A percentile compares a stretch with the other conserved stretches of the same genome.
phyloP scores from a whole-genome alignment of 352 stramenopile species.

The Phytophthora nicotianae region DNA sequence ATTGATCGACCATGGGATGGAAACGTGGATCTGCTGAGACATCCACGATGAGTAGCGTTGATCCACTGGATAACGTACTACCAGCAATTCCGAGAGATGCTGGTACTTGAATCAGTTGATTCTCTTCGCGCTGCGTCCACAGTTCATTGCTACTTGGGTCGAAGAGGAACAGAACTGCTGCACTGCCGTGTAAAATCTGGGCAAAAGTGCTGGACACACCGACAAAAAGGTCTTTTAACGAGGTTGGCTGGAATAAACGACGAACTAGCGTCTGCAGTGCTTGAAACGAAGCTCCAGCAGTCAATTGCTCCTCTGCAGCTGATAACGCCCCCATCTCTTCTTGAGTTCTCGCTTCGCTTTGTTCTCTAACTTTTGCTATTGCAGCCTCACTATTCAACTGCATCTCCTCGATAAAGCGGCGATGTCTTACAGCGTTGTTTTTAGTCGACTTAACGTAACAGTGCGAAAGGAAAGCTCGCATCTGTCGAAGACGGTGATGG shows the following conservation, averaged over 20 bases:
- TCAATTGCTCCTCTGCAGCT: slow-evolving; percentile 32
- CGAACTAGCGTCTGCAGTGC: slow-evolving; percentile 57
- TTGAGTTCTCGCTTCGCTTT: slow-evolving; percentile 14
- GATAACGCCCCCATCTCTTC: slow-evolving; percentile 23
- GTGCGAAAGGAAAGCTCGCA: slow-evolving; percentile 44
- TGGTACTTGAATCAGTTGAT: slow-evolving; percentile 52
- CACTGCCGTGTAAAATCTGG: slow-evolving; percentile 46
- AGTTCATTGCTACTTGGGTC: slow-evolving; percentile 68
- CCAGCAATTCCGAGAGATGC: slow-evolving; percentile 65
- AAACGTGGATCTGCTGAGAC: slow-evolving; percentile 52
- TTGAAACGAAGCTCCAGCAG: slow-evolving; percentile 29
- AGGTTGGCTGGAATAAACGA: slow-evolving; percentile 38
- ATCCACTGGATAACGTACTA: slow-evolving; percentile 42
- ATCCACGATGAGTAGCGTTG: slow-evolving; percentile 47
- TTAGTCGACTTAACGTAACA: slow-evolving; percentile 27
- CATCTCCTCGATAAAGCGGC: slow-evolving; percentile 19
- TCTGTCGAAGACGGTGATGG: slow-evolving; percentile 25
- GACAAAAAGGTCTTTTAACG: slow-evolving; percentile 51
- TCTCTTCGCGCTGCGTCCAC: slow-evolving; percentile 63
- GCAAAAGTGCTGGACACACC: slow-evolving; percentile 42
- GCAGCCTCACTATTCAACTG: slow-evolving; percentile 16
- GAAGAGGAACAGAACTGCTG: slow-evolving; percentile 64
- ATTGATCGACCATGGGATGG: slow-evolving; percentile 71
- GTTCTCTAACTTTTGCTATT: slow-evolving; percentile 12
- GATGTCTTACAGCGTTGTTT: slow-evolving; percentile 13